Percentiles rank a stretch among this genome's conserved stretches.
These are phyloP conservation scores for Blastobotrys proliferans DNA, from an alignment of 1,139 yeast species.

Conservation along the genomic window DNA sequence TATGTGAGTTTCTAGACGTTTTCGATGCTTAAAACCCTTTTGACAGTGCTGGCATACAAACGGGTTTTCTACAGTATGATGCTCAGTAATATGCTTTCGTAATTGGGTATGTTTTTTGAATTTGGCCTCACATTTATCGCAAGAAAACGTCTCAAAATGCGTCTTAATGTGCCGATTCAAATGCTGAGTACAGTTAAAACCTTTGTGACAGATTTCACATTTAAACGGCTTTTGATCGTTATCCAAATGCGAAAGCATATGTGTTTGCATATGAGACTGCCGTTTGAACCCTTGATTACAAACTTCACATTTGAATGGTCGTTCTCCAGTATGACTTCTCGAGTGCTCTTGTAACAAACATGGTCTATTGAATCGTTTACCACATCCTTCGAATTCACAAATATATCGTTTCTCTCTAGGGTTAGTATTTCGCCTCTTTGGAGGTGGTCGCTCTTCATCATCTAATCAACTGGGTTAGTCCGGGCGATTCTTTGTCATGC, in stretches of 20 bases:
- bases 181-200: slow-evolving; percentile 79
- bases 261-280: slow-evolving; percentile 76
- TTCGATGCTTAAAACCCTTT: slow-evolving; percentile 30
- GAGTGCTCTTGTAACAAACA: slow-evolving; percentile 67
- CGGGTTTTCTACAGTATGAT: slow-evolving; percentile 42
- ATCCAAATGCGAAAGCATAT: slow-evolving; percentile 46
- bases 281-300: slow-evolving; percentile 70
- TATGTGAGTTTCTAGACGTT: slow-evolving; percentile 34
- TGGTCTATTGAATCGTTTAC: slow-evolving; percentile 75
- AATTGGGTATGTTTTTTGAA: slow-evolving; percentile 79
- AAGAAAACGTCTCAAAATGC: slow-evolving; percentile 65
- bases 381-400: slow-evolving; percentile 65
- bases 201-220: slow-evolving; percentile 77
- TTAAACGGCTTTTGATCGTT: slow-evolving; percentile 63
- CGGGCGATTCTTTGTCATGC: no score
- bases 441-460: slow-evolving; percentile 18
- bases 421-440: slow-evolving; percentile 16
- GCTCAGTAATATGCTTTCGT: slow-evolving; percentile 62
- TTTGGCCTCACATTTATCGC: slow-evolving; percentile 62
- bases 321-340: slow-evolving; percentile 70
- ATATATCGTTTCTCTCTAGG: slow-evolving; percentile 53
- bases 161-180: slow-evolving; percentile 74
- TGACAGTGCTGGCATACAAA: slow-evolving; percentile 35
- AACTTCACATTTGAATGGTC: slow-evolving; percentile 66
- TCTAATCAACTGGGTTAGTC: no score